A percentile compares a stretch with the other conserved stretches of the same genome.
Conservation (phyloP, 2,329 filamentous ascomycete species). For the Aspergillus carbonarius region DNA sequence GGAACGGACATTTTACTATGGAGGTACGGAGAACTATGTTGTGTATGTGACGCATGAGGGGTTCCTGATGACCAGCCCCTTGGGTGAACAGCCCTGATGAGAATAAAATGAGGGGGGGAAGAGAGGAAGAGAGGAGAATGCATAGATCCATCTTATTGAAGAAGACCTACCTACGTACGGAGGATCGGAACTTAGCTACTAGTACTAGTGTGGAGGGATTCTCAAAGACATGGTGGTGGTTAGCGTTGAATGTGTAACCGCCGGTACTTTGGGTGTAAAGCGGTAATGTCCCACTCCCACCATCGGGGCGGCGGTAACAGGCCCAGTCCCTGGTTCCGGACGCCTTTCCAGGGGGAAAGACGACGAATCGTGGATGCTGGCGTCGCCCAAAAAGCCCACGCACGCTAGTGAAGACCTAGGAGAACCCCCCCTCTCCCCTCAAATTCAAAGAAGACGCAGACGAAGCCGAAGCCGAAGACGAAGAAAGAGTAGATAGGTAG, state of each 20-base stretch:
- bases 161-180: too few species aligned
- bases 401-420: slow-evolving; percentile 2
- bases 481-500: neutral
- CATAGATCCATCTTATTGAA: neutral
- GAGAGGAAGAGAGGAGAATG: neutral
- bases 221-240: neutral
- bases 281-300: neutral
- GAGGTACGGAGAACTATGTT: too few species aligned
- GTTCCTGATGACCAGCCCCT: neutral
- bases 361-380: slow-evolving; percentile 17
- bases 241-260: neutral
- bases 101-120: neutral
- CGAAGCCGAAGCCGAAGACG: neutral
- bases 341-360: slow-evolving; percentile 23
- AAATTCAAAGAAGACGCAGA: too few species aligned
- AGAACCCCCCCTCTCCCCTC: neutral
- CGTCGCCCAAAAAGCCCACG: slow-evolving; percentile 13
- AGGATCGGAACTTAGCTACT: too few species aligned
- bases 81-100: too few species aligned
- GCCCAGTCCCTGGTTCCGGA: slow-evolving; percentile 16
- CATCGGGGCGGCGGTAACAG: neutral
- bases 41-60: neutral
- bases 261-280: neutral
- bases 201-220: too few species aligned
- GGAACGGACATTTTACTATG: neutral